Evolutionary conservation across 192 early-diverging fungal genomes (phyloP).

Genomic region (Dissophora ornata): DNA sequence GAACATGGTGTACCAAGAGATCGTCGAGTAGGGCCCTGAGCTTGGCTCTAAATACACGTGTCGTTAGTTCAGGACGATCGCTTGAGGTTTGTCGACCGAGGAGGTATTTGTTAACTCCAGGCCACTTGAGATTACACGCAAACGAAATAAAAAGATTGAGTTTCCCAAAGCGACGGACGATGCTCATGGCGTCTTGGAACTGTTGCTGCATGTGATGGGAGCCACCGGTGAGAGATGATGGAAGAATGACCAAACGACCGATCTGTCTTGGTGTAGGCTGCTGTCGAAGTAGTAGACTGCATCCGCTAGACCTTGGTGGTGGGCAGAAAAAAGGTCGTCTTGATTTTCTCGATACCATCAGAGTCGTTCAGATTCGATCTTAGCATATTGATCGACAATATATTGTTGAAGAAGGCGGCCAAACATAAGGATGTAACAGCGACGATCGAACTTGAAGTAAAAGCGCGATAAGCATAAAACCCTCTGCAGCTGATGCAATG

Average conservation of each 20-base stretch:
- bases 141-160: constrained; percentile 9
- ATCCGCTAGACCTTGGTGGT: neutral
- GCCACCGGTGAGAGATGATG: constrained; percentile 26
- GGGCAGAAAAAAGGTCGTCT: neutral
- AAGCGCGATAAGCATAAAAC: constrained; percentile 7
- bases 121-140: constrained; percentile 17
- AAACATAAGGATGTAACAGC: neutral
- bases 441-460: neutral
- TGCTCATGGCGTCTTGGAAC: constrained; percentile 13
- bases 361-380: constrained; percentile 10
- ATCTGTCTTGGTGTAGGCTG: neutral
- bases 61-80: constrained; percentile 25
- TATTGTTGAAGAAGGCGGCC: constrained; percentile 22
- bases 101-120: constrained; percentile 4
- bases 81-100: neutral
- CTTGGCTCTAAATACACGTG: constrained; percentile 23
- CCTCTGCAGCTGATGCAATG: too few species aligned
- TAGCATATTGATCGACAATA: constrained; percentile 26
- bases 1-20: constrained; percentile 2
- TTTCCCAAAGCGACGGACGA: neutral
- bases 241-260: constrained; percentile 9
- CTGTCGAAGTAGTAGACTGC: neutral
- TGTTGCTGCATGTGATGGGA: constrained; percentile 23
- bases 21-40: constrained; percentile 11
- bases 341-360: neutral